Base-by-base conservation (phyloP, 805 yeast species). In the Pichia phayaonensis region DNA sequence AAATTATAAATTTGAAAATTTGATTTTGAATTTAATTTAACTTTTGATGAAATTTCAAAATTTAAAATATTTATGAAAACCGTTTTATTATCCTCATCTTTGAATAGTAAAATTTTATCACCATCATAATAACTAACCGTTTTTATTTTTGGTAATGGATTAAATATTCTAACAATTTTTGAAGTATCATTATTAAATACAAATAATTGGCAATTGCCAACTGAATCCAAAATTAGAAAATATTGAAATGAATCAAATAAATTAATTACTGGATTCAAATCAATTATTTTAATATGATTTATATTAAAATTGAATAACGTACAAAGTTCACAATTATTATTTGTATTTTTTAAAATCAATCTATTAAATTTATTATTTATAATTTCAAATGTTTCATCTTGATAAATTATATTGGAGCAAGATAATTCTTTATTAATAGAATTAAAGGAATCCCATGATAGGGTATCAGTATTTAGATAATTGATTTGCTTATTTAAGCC, bases 201-300 rank as follows among this genome's bases (percentile, higher is more conserved):
- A 20, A 53, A 44, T 4, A 56, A 4, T 20, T 53, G 38, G 22
- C 44, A 48, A 11, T 40, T 50, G 15, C 53, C 40, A 6, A 42
- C n/a, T 6, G 50, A 26, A 40, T 51, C 54, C 40, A 59, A 38
- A 3, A 54, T 18, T 8, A 59, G 27, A n/a, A 52, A 34, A 39
- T 48, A 43, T 16, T 56, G 43, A 8, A 24, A 34, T 12, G 45
- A 20, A 2, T 41, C 15, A 16, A 43, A 45, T 18, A 46, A 45
- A 42, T 50, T 40, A 3, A 59, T 40, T 15, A 56, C 45, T 13
- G 54, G 42, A 23, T 43, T 47, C 18, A 54, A 40, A 42, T 54
- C 49, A 4, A 54, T 47, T 4, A 53, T 38, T 11, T 50, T 45
- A 21, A 49, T 42, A 15, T 40, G 26, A 20, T 41, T 18, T 18